A percentile compares a stretch with the other conserved stretches of the same genome.
Evolutionary conservation across 305 asterid species (phyloP).

Genomic region (Fraxinus xanthoxyloides): DNA sequence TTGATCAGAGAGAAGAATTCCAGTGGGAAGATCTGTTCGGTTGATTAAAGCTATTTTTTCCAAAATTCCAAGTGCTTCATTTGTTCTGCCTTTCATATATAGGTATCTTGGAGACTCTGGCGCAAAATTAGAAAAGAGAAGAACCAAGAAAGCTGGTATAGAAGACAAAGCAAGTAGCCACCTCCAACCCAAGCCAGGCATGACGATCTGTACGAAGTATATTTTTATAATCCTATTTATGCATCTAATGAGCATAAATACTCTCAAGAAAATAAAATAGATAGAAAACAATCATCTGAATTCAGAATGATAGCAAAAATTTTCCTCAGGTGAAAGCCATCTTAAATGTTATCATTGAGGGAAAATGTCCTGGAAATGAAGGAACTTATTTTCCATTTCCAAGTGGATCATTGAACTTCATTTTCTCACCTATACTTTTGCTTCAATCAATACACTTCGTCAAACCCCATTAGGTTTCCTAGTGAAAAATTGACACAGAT

Average conservation of each 20-base stretch:
- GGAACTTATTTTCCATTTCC: neutral
- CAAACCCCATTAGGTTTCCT: neutral
- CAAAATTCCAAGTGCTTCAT: slow-evolving; percentile 35
- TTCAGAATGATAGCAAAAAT: neutral
- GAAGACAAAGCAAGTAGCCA: slow-evolving; percentile 59
- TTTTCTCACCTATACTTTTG: neutral
- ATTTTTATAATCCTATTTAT: neutral
- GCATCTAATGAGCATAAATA: neutral
- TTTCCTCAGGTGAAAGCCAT: neutral
- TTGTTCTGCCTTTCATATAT: slow-evolving; percentile 38
- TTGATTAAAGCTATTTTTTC: slow-evolving; percentile 36
- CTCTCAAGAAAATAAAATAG: neutral
- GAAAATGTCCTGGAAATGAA: neutral
- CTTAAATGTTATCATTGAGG: neutral
- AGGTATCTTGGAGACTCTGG: slow-evolving; percentile 59
- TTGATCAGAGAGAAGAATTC: slow-evolving; percentile 36
- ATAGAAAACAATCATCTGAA: neutral
- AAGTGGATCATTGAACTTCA: neutral
- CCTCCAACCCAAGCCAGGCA: slow-evolving; percentile 56
- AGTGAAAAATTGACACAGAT: neutral
- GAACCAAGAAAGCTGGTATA: slow-evolving; percentile 37
- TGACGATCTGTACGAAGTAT: slow-evolving; percentile 30
- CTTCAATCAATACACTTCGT: neutral
- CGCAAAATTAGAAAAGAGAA: slow-evolving; percentile 31
- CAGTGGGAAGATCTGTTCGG: slow-evolving; percentile 37